Conservation (phyloP, 2,329 filamentous ascomycete genomes). For the Verticillium alfalfae region DNA sequence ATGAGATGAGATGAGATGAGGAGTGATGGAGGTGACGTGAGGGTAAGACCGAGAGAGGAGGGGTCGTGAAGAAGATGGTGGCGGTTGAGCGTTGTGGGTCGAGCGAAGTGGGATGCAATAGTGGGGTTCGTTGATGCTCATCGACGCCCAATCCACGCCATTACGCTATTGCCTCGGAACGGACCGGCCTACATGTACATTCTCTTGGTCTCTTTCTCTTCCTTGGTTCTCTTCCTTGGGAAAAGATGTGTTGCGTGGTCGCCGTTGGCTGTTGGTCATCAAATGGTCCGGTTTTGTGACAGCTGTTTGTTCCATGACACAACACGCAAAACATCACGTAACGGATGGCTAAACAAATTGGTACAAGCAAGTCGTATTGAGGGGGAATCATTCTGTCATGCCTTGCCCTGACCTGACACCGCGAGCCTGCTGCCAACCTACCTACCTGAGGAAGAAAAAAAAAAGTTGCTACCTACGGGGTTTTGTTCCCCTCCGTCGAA, state of each 20-base stretch:
- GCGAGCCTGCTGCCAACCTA: neutral
- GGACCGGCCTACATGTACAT: neutral
- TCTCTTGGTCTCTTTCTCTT: too few species aligned
- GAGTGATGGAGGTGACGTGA: neutral
- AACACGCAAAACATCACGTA: neutral
- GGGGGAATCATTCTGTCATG: neutral
- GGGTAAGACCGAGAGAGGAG: slow-evolving; percentile 1
- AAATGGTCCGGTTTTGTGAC: too few species aligned
- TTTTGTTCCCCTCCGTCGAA: neutral
- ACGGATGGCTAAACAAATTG: neutral
- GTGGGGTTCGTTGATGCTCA: slow-evolving; percentile 6
- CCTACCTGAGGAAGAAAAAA: neutral
- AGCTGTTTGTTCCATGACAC: neutral
- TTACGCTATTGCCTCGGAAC: neutral
- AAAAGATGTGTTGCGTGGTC: too few species aligned
- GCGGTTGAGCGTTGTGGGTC: too few species aligned
- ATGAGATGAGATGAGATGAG: neutral
- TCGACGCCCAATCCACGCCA: neutral
- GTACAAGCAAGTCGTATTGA: neutral
- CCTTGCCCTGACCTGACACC: neutral
- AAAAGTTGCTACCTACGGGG: neutral
- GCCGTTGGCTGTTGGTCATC: too few species aligned
- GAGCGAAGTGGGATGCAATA: slow-evolving; percentile 3
- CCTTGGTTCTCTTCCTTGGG: too few species aligned
- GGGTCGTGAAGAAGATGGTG: too few species aligned